phyloP scores from a whole-genome alignment of 177 flowering plant species.

The Vitis hybrid region DNA sequence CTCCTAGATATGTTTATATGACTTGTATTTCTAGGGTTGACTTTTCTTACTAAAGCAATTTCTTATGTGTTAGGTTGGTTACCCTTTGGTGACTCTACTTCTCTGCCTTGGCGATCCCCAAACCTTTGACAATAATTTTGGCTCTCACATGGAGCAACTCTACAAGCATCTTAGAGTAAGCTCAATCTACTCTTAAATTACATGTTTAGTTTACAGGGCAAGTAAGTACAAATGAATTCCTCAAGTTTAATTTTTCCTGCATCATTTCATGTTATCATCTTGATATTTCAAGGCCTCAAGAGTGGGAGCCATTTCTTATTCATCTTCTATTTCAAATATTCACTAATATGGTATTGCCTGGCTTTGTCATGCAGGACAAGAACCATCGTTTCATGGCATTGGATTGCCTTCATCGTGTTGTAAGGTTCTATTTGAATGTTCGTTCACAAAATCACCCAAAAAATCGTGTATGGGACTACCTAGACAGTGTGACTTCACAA shows the following conservation, averaged over 20 bases:
- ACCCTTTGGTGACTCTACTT: constrained; percentile 96
- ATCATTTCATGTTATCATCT: background rate
- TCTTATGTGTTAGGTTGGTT: constrained; percentile 70
- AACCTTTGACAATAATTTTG: constrained; percentile 73
- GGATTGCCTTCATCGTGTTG: constrained; percentile 96
- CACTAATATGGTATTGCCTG: constrained; percentile 8
- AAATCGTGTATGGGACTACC: constrained; percentile 95
- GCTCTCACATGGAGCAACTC: constrained; percentile 91
- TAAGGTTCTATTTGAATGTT: constrained; percentile 87
- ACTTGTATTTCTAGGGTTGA: background rate
- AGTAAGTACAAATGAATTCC: background rate
- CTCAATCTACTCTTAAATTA: constrained; percentile 2
- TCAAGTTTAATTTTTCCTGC: background rate
- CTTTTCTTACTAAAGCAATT: background rate
- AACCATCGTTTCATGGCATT: constrained; percentile 98
- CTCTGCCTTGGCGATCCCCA: constrained; percentile 97
- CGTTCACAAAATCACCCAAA: constrained; percentile 82
- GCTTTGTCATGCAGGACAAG: constrained; percentile 71
- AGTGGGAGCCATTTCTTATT: background rate
- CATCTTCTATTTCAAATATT: constrained; percentile 3
- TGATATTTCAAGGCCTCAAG: background rate
- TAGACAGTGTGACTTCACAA: constrained; percentile 97
- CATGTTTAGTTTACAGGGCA: background rate
- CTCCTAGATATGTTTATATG: background rate
- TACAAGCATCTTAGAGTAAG: constrained; percentile 94